Base-by-base conservation (phyloP, 2,329 filamentous ascomycete species). In the Drechslera avenae region DNA sequence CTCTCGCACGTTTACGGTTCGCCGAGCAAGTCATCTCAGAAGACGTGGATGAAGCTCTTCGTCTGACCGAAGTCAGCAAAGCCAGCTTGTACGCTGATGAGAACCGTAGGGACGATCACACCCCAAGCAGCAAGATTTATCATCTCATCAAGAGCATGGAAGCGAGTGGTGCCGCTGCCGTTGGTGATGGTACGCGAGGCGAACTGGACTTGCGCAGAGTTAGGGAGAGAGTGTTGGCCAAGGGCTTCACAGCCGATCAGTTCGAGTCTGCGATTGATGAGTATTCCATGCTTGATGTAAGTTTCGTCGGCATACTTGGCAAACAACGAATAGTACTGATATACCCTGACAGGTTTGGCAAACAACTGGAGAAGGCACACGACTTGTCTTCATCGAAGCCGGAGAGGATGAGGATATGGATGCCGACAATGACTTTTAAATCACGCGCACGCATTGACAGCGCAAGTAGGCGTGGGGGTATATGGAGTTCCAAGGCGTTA, bases 231-330 rank as follows among this genome's bases (percentile, higher is more conserved):
- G 91, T 99, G 23, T 82, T 97, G 65, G 94, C 92, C 45, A 97
- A 96, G 82, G 94, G 94, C 2, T 99, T 97, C 75, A 99, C 93
- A 0, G 88, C 91, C 59, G 91, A 97, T 74, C 92, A 99, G 75
- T 91, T 96, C 78, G 82, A 89, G 67, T 83, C 84, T 62, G 88
- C 92, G 16, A 81, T 99, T 70, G 88, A 96, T 56, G 93, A 96
- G 78, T 97, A 99, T 75, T 87, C 90, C 2, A 80, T 84, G 60
- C 78, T 96, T 54, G 89, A 96, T 79, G 94, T 97, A 80, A 90
- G 92, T 68, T 47, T 9, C 16, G 13, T 16, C 2, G 18, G 39
- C 28, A 14, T n/a, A 23, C 3, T 39, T 41, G 13, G 23, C 5
- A 7, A 10, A 12, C 13, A 26, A 17, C 3, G 7, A 33, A 12